A percentile compares a stretch with the other conserved stretches of the same genome.
These are phyloP conservation scores for Leccinum arenicola DNA, from an alignment of 768 basidiomycete genomes.

Conservation along the genomic window DNA sequence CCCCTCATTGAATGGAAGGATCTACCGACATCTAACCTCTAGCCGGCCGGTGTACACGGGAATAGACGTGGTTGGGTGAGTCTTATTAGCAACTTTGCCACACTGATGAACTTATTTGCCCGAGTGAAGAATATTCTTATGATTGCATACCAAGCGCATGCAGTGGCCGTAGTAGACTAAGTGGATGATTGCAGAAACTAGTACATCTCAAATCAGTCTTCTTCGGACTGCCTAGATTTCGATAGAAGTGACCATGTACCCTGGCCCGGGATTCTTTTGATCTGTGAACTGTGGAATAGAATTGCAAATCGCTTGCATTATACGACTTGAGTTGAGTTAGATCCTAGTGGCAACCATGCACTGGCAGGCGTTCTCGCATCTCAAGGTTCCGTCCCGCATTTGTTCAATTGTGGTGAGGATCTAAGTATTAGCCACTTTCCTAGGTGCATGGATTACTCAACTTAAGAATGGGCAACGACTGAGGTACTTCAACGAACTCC, in stretches of 20 bases:
- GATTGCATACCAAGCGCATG: not conserved
- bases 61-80: not conserved
- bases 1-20: constrained; percentile 77
- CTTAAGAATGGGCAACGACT: too few relatives aligned
- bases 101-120: not conserved
- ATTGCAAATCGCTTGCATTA: not conserved
- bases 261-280: not conserved
- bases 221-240: too few relatives aligned
- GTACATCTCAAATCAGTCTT: not conserved
- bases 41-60: constrained; percentile 12
- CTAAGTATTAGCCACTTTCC: too few relatives aligned
- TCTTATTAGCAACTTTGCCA: not conserved
- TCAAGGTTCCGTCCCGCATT: too few relatives aligned
- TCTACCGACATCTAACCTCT: constrained; percentile 59
- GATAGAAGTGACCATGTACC: not conserved
- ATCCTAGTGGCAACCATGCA: too few relatives aligned
- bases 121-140: not conserved
- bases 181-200: not conserved
- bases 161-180: not conserved
- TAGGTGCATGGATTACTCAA: too few relatives aligned
- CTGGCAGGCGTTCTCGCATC: too few relatives aligned
- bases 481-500: too few relatives aligned
- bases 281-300: not conserved
- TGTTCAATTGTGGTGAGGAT: too few relatives aligned
- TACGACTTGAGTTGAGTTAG: too few relatives aligned